phyloP scores from a whole-genome alignment of 2,329 filamentous ascomycete genomes.

The Clonostachys rosea region DNA sequence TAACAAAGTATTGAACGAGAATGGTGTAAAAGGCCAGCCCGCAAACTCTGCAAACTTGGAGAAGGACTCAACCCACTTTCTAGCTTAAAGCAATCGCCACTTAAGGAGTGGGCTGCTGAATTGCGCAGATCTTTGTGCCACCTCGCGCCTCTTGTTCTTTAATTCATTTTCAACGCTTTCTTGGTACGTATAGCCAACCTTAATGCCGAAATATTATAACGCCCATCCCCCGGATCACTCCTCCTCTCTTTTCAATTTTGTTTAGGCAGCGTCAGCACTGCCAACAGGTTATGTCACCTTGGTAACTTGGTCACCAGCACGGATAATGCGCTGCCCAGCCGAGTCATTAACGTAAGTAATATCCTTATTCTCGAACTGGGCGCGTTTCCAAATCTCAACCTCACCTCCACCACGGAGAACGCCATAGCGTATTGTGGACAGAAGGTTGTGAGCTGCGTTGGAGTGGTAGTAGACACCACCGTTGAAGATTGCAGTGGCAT shows the following conservation, averaged over 20 bases:
- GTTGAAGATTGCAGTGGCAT: constrained; percentile 88
- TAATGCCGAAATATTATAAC: too few relatives aligned
- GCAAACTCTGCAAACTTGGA: too few relatives aligned
- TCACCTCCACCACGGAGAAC: constrained; percentile 84
- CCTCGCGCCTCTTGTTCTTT: too few relatives aligned
- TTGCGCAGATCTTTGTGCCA: too few relatives aligned
- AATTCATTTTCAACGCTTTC: too few relatives aligned
- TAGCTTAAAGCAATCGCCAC: too few relatives aligned
- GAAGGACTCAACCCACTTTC: too few relatives aligned
- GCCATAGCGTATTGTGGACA: constrained; percentile 84
- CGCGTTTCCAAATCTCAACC: constrained; percentile 90
- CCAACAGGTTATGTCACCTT: constrained; percentile 75
- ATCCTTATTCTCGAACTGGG: constrained; percentile 80
- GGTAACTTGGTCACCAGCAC: constrained; percentile 81
- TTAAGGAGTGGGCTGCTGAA: too few relatives aligned
- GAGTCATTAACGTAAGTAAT: constrained; percentile 76
- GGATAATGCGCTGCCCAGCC: constrained; percentile 75
- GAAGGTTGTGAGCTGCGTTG: constrained; percentile 84
- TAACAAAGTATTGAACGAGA: too few relatives aligned
- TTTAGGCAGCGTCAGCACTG: constrained; percentile 77
- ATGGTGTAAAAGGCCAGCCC: too few relatives aligned
- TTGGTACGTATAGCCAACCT: too few relatives aligned
- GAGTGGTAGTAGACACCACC: constrained; percentile 87
- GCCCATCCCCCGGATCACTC: too few relatives aligned
- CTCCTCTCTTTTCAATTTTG: neutral